Base-by-base conservation (phyloP, 169 alveolate genomes). In the Amoebophrya sp. region DNA sequence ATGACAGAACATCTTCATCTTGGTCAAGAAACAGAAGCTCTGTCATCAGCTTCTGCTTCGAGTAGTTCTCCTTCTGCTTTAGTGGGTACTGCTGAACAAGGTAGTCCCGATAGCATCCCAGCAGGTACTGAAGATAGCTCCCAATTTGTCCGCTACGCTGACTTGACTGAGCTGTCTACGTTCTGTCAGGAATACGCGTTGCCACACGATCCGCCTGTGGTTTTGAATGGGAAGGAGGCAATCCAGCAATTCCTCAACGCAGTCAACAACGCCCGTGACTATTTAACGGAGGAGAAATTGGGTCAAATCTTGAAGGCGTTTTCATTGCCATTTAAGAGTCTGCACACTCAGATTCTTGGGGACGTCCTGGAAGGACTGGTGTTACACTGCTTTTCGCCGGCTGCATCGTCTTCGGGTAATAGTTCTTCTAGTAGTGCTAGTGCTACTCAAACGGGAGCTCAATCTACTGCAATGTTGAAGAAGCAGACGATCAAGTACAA, bases 361-460 rank as follows among this genome's bases (percentile, higher is more conserved):
- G 89, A 77, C 40, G 89, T 77, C 0, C 36, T 77, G 41, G 89
- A 77, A 41, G 89, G 89, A 0, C 41, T 77, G 41, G 89, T 77
- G 89, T 24, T 77, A 41, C 89, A 77, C 41, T 77, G 89, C 41
- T 77, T 24, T 26, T 3, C 89, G 39, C n/a, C 0, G 18, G 41
- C 40, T 10, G 89, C 0, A 6, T 39, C 41, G 2, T 29, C 29
- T 12, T 12, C 18, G 18, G 18, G 18, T 47, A 18, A 47, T 18
- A 47, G 29, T 47, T 1, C 38, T 65, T 65, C 89, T 6, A 10
- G 3, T 10, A 36, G n/a, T 26, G 38, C 26, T n/a, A 18, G 14
- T 24, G 89, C 89, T 10, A 36, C 2, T 36, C 38, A 18, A 18
- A 18, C 29, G 18, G 65, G 65, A 12, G 65, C 65, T 6, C 29